Evolutionary conservation across 139 green algal genomes (phyloP).

Genomic region (Tetradesmus obliquus): DNA sequence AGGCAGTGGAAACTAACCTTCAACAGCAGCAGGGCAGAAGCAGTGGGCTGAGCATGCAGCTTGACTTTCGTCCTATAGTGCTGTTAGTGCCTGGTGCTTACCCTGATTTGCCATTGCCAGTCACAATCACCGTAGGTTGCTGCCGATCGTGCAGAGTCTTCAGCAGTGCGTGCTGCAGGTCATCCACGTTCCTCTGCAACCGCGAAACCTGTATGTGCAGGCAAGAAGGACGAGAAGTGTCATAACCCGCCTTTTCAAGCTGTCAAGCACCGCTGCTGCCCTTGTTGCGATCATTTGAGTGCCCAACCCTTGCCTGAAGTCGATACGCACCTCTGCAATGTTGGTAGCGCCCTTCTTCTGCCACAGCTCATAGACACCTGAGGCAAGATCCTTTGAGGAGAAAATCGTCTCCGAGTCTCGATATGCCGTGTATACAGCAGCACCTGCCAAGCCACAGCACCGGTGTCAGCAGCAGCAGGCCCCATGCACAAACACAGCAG

Average conservation of each 20-base stretch:
- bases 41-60: not conserved
- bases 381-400: conserved; percentile 23
- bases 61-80: not conserved
- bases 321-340: conserved; percentile 25
- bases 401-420: conserved; percentile 29
- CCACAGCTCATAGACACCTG: conserved; percentile 28
- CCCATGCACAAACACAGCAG: not conserved
- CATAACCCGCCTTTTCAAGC: not conserved
- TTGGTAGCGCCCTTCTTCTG: conserved; percentile 28
- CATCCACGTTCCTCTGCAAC: conserved; percentile 45
- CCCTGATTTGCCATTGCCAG: conserved; percentile 29
- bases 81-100: not conserved
- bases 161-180: conserved; percentile 46
- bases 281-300: not conserved
- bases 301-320: not conserved
- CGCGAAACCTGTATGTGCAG: conserved; percentile 30
- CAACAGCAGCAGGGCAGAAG: not conserved
- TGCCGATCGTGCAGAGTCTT: conserved; percentile 38
- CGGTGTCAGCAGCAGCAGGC: not conserved
- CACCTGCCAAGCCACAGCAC: conserved; percentile 3
- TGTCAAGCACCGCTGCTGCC: not conserved
- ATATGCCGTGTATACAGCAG: conserved; percentile 39
- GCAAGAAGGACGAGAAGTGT: no score
- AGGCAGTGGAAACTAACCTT: not conserved
- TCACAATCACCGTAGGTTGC: conserved; percentile 37